phyloP scores from a whole-genome alignment of 106 monocot species.

The Platanthera guangdongensis region DNA sequence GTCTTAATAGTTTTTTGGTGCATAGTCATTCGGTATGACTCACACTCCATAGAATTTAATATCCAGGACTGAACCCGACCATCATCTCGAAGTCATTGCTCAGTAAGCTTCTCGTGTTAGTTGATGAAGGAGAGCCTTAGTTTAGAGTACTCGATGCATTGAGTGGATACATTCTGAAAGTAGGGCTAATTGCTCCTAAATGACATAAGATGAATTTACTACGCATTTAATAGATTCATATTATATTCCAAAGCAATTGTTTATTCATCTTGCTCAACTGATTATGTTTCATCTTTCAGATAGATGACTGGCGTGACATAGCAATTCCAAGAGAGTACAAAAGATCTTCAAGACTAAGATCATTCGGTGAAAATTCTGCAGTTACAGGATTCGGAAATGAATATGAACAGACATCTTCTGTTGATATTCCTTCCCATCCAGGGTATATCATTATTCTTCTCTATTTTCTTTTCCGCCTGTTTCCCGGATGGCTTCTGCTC shows the following conservation, averaged over 20 bases:
- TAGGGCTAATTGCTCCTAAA: too few species aligned
- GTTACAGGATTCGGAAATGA: slow-evolving; percentile 87
- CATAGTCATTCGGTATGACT: too few species aligned
- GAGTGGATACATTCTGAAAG: too few species aligned
- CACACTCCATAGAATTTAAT: too few species aligned
- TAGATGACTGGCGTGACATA: slow-evolving; percentile 97
- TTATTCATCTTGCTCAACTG: not conserved
- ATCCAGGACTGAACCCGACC: too few species aligned
- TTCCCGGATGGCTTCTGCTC: not conserved
- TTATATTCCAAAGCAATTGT: not conserved
- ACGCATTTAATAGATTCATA: not conserved
- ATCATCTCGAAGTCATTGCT: too few species aligned
- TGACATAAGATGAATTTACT: too few species aligned
- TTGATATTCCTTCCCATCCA: slow-evolving; percentile 17
- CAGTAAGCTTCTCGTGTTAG: too few species aligned
- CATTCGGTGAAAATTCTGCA: slow-evolving; percentile 40
- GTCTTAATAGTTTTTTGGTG: too few species aligned
- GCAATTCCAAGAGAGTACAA: slow-evolving; percentile 63
- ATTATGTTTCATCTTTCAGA: slow-evolving; percentile 27
- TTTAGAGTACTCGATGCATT: too few species aligned
- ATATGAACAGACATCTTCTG: slow-evolving; percentile 14
- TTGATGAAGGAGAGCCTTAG: too few species aligned
- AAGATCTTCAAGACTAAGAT: slow-evolving; percentile 55
- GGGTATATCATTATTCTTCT: slow-evolving; percentile 32
- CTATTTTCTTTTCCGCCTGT: not conserved